phyloP scores from a whole-genome alignment of 2,329 filamentous ascomycete genomes.

The Ophiostoma piceae region DNA sequence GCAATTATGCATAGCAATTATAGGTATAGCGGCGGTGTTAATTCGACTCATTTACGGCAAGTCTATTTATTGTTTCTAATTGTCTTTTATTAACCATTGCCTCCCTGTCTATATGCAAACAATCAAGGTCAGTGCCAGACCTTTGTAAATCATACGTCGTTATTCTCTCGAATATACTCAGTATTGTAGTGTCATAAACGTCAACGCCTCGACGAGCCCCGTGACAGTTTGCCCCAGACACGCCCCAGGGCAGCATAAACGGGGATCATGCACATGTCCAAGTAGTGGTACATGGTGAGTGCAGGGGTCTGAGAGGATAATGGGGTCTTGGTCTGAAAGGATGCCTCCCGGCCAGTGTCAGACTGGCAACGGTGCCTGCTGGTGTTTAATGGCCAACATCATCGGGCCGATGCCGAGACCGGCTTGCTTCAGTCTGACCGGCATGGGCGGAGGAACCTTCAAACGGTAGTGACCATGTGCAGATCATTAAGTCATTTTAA shows the following conservation, averaged over 20 bases:
- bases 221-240: neutral
- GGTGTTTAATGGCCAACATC: neutral
- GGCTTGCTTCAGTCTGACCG: neutral
- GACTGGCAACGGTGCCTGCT: neutral
- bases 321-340: no score
- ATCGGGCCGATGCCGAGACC: neutral
- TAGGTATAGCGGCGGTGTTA: no score
- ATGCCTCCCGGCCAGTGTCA: neutral
- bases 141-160: neutral
- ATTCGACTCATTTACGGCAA: neutral
- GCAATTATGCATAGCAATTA: no score
- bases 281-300: neutral
- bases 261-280: neutral
- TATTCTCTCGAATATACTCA: neutral
- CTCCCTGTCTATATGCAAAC: conserved; percentile 4
- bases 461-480: no score
- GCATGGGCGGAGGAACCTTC: neutral
- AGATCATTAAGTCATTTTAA: neutral
- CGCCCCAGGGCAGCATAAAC: neutral
- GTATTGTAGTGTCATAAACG: neutral
- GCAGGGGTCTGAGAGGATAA: neutral
- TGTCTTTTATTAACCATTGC: neutral
- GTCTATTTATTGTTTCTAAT: neutral
- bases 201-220: neutral
- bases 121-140: neutral